Base-by-base conservation (phyloP, 108 stramenopile species). In the Asterionellopsis glacialis region DNA sequence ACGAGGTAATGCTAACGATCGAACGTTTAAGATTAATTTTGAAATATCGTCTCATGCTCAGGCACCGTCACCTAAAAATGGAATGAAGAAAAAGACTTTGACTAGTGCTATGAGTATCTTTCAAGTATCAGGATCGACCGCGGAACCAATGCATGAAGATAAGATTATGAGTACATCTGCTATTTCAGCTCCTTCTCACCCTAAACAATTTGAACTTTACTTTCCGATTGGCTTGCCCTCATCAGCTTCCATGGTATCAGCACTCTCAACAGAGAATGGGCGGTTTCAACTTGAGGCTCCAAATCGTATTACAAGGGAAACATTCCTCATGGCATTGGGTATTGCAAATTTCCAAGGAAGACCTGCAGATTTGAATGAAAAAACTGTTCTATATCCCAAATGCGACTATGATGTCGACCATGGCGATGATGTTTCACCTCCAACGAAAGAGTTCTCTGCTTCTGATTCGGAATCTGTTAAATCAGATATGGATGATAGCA, bases 281-380 rank as follows among this genome's bases (percentile, higher is more conserved):
- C 52, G 52, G 3, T 61, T 82, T 9, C 55, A 67, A 52, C 67
- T 83, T 15, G 68, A 79, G 43, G 76, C 83, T 26, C 69, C 83
- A 23, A 84, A 83, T 72, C 75, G 88, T 15, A 60, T 80, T 21
- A 59, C 81, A 26, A 55, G 88, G 26, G 88, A 90, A 72, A 80
- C 80, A 12, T 67, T 90, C 15, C 63, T 90, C 27, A 67, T 90
- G 41, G 73, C 85, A 11, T 23, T 90, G 14, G 85, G 88, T 11
- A 73, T 86, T 59, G 81, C 85, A 1, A 83, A 84, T 55, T 84
- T 66, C 54, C 51, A 42, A 12, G 81, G 84, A 11, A 65, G 58
- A 16, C 74, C 78, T 9, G 65, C 72, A 28, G 59, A 80, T 5
- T 21, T 85, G 24, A 60, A 68, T 14, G 52, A 51, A 14, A 62